Evolutionary conservation across 306 rosid genomes (phyloP).

Genomic region (Malus fusca): DNA sequence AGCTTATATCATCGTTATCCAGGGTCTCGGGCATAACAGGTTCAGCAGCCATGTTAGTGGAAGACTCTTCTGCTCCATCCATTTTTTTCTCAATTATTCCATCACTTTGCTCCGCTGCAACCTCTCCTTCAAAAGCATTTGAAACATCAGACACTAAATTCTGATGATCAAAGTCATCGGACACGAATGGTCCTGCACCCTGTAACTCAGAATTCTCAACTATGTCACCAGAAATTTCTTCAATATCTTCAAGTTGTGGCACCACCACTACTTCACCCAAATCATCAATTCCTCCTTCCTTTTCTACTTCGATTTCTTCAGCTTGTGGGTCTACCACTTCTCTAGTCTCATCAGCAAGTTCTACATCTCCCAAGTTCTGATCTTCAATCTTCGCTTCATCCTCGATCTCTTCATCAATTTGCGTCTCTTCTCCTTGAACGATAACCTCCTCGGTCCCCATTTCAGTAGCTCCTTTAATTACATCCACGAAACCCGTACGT

Average conservation of each 20-base stretch:
- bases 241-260: constrained; percentile 1
- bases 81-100: constrained; percentile 11
- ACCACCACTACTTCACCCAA: background rate
- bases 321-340: background rate
- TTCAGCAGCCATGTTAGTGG: background rate
- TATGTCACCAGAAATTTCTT: background rate
- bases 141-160: background rate
- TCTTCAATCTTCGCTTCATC: constrained; percentile 13
- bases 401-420: background rate
- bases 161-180: background rate
- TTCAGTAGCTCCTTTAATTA: background rate
- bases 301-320: constrained; percentile 5
- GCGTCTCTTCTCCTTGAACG: background rate
- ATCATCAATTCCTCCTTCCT: background rate
- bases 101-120: background rate
- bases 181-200: background rate
- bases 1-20: background rate
- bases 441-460: background rate
- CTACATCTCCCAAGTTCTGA: background rate
- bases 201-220: background rate
- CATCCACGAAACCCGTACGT: background rate
- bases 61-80: background rate
- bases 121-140: background rate
- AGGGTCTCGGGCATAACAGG: background rate
- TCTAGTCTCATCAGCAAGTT: no score